These are phyloP conservation scores for Eucalyptus urophylla DNA, from an alignment of 345 rosid species.

Conservation along the genomic window DNA sequence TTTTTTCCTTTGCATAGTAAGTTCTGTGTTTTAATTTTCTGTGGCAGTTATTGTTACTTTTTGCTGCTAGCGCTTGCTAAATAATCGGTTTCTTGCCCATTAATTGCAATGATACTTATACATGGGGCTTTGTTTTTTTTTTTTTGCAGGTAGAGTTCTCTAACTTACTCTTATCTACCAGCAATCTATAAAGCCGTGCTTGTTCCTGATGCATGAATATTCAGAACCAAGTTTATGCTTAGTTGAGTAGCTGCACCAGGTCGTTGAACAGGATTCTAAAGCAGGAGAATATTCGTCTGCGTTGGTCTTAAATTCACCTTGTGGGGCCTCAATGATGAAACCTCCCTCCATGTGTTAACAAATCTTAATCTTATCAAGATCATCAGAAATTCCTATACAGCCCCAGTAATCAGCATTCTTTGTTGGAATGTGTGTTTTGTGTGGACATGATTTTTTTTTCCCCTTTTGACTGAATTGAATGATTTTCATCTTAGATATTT, in stretches of 20 bases:
- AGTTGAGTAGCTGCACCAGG: not conserved
- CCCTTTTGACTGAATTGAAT: not conserved
- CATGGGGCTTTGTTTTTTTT: not conserved
- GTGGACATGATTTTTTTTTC: not conserved
- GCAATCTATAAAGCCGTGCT: not conserved
- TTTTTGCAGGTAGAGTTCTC: slow-evolving; percentile 49
- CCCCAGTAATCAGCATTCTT: not conserved
- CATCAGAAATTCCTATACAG: not conserved
- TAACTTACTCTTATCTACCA: slow-evolving; percentile 25
- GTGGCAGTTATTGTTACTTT: not conserved
- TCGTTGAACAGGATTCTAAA: not conserved
- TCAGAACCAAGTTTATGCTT: not conserved
- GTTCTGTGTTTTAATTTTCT: not conserved
- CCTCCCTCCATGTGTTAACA: slow-evolving; percentile 23
- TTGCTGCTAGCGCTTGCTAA: not conserved
- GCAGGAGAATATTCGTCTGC: not conserved
- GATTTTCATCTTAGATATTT: not conserved
- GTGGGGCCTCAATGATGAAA: slow-evolving; percentile 32
- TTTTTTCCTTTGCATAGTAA: slow-evolving; percentile 21
- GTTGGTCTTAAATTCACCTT: slow-evolving; percentile 1
- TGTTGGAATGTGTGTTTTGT: not conserved
- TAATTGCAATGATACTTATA: not conserved
- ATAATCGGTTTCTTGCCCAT: not conserved
- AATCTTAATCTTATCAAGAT: slow-evolving; percentile 12
- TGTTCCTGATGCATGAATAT: not conserved